These are phyloP conservation scores for Pseudozyma thailandica DNA, from an alignment of 1,284 basidiomycete species.

Conservation along the genomic window DNA sequence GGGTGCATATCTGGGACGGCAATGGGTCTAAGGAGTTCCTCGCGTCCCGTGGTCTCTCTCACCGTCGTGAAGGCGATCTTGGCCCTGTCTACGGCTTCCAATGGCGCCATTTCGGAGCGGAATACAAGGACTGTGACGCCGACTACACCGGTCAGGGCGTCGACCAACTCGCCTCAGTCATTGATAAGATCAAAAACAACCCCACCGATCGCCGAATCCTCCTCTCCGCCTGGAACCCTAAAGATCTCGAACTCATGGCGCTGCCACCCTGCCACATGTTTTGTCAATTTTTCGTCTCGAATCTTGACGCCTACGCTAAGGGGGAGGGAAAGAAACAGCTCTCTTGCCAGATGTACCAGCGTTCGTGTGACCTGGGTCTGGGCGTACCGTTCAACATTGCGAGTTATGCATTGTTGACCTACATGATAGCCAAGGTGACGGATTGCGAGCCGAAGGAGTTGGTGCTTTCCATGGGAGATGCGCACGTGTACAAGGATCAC, in stretches of 20 bases:
- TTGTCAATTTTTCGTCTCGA: slow-evolving; percentile 92
- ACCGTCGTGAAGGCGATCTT: slow-evolving; percentile 89
- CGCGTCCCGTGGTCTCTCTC: slow-evolving; percentile 81
- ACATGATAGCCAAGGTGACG: slow-evolving; percentile 94
- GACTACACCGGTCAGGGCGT: slow-evolving; percentile 86
- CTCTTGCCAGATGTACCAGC: slow-evolving; percentile 96
- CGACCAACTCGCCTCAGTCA: slow-evolving; percentile 89
- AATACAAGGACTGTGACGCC: slow-evolving; percentile 82
- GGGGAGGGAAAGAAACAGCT: slow-evolving; percentile 69
- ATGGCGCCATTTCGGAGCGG: slow-evolving; percentile 96
- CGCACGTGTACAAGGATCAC: slow-evolving; percentile 95
- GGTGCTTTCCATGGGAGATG: slow-evolving; percentile 90
- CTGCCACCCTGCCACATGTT: slow-evolving; percentile 98
- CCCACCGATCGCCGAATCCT: slow-evolving; percentile 97
- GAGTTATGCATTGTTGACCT: slow-evolving; percentile 92
- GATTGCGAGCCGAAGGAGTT: slow-evolving; percentile 86
- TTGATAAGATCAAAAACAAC: slow-evolving; percentile 89
- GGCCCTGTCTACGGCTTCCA: slow-evolving; percentile 99
- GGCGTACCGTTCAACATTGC: slow-evolving; percentile 97
- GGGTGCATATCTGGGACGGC: slow-evolving; percentile 96
- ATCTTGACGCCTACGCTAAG: slow-evolving; percentile 68
- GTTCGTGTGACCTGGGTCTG: slow-evolving; percentile 94
- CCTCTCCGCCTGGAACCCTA: slow-evolving; percentile 95
- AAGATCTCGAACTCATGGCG: slow-evolving; percentile 91
- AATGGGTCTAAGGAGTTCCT: slow-evolving; percentile 91